These are phyloP conservation scores for Claviceps humidiphila DNA, from an alignment of 2,329 filamentous ascomycete genomes.

Conservation along the genomic window DNA sequence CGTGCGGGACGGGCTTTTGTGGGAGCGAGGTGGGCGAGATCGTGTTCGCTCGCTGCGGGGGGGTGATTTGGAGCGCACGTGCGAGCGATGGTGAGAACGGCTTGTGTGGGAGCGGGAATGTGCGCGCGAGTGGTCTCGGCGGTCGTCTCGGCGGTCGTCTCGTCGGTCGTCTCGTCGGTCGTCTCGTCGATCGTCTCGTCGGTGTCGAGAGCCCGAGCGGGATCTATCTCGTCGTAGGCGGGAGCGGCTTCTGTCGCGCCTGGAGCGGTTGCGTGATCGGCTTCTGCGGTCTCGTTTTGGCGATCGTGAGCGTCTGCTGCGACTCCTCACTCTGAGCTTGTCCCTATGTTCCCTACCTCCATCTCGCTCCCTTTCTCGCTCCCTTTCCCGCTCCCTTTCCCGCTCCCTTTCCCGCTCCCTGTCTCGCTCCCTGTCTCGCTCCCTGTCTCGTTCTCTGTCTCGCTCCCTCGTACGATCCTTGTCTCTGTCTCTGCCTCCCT, in stretches of 20 bases:
- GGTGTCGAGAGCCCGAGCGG: conserved; percentile 26
- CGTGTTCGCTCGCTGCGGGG: conserved; percentile 18
- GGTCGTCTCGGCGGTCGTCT: conserved; percentile 12
- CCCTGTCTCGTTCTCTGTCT: no score
- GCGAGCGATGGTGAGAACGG: conserved; percentile 20
- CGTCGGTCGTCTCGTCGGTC: conserved; percentile 18
- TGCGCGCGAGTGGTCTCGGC: conserved; percentile 12
- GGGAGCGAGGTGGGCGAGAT: conserved; percentile 11
- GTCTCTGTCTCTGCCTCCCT: not conserved
- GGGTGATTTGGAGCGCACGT: conserved; percentile 17
- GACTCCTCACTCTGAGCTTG: conserved; percentile 18
- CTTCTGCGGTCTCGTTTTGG: conserved; percentile 22
- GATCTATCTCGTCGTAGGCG: conserved; percentile 24
- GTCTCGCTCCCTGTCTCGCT: not conserved
- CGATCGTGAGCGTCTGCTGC: conserved; percentile 24
- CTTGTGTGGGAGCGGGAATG: conserved; percentile 13
- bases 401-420: not conserved
- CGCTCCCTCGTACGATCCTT: not conserved
- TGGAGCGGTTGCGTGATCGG: conserved; percentile 18
- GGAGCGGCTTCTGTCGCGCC: conserved; percentile 25
- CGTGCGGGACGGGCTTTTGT: conserved; percentile 6
- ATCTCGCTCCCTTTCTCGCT: not conserved
- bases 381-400: not conserved
- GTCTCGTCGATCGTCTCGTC: conserved; percentile 19
- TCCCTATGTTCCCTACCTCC: conserved; percentile 4